These are phyloP conservation scores for Allantophomopsis cytisporea DNA, from an alignment of 2,329 filamentous ascomycete genomes.

Conservation along the genomic window DNA sequence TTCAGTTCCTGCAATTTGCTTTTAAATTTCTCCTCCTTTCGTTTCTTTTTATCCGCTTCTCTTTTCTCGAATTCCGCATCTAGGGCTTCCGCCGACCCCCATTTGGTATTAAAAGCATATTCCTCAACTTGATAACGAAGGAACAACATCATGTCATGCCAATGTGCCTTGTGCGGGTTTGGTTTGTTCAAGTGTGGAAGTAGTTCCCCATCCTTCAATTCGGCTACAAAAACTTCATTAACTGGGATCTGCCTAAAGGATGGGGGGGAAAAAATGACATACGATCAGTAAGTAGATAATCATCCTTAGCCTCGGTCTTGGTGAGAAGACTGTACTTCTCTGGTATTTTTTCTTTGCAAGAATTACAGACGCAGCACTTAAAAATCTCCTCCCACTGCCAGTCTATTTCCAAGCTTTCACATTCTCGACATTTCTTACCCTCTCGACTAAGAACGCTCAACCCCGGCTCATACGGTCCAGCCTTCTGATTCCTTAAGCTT, in stretches of 20 bases:
- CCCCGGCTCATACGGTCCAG: conserved; percentile 79
- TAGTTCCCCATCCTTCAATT: conserved; percentile 77
- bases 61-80: conserved; percentile 81
- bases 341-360: conserved; percentile 78
- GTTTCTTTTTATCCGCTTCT: conserved; percentile 64
- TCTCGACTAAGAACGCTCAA: conserved; percentile 59
- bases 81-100: conserved; percentile 74
- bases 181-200: conserved; percentile 79
- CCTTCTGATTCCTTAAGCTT: conserved; percentile 57
- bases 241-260: neutral
- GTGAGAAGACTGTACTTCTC: conserved; percentile 93
- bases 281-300: conserved; percentile 91
- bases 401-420: conserved; percentile 74
- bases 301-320: conserved; percentile 91
- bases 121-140: conserved; percentile 88
- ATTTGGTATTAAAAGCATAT: conserved; percentile 80
- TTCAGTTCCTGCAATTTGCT: conserved; percentile 81
- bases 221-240: conserved; percentile 37
- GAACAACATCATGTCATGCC: conserved; percentile 99
- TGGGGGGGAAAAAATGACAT: conserved; percentile 21
- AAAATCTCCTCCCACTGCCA: conserved; percentile 91
- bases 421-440: conserved; percentile 71
- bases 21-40: conserved; percentile 87
- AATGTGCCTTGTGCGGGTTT: conserved; percentile 90
- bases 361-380: conserved; percentile 57